Evolutionary conservation across 1,284 basidiomycete species (phyloP), one percentile per base, ranked within the genome.

Genomic region (Malassezia psittaci): DNA sequence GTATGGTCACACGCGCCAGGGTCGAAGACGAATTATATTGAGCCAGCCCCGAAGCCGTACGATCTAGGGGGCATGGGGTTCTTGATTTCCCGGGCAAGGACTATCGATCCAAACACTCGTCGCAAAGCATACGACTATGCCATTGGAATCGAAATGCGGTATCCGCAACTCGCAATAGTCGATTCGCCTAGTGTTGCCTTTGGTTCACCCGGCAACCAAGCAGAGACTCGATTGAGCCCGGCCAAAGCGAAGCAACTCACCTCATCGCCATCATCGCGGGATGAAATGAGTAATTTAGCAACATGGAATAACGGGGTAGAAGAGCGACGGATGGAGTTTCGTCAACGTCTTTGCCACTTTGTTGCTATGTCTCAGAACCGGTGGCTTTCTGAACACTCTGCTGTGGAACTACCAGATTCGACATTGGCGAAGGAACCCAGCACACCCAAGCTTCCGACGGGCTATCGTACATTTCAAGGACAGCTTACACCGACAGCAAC

Each of bases 301-400:
- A 49, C 69, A 42, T 73, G 70, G 70, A 71, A 69, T 57, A 67
- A 65, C 29, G 70, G 70, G 1, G 32, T 69, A 24, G 70, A 71
- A 16, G 62, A 59, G 39, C 52, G 70, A 8, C 70, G 69, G 38
- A 53, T 59, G 3, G 67, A 69, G 36, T 60, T 73, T 3, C 48
- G 51, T 0, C 49, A 61, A 21, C 51, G 69, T 16, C 41, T 73
- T 40, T 42, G 61, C 15, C 54, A 59, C 7, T 47, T 65, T 2
- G 63, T 61, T 43, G 66, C 57, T 10, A 37, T 57, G 9, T 61
- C 36, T 11, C 65, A 68, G 46, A 59, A 63, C 41, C 45, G 52
- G 15, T 72, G 66, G 66, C 45, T 65, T 34, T 52, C 58, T 18
- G 49, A 63, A 11, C 51, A 48, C 2, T 15, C 41, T 13, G 5